Evolutionary conservation across 2,329 filamentous ascomycete genomes (phyloP).

Genomic region (Alternaria longipes): DNA sequence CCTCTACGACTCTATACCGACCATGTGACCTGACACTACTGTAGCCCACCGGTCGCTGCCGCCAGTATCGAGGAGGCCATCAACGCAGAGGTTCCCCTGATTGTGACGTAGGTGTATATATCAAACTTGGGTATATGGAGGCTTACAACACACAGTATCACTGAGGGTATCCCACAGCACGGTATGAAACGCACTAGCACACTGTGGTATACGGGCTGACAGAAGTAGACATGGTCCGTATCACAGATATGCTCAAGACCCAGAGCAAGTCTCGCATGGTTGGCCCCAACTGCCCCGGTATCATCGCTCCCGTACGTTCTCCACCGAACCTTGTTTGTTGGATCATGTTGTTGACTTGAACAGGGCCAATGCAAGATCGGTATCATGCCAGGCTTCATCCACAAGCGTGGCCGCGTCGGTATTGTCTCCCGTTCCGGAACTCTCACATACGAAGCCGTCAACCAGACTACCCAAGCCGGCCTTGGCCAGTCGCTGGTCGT

Average conservation of each 20-base stretch:
- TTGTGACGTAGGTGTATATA: constrained; percentile 73
- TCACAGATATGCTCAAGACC: constrained; percentile 96
- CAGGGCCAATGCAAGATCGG: constrained; percentile 98
- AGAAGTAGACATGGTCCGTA: constrained; percentile 90
- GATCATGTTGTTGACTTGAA: constrained; percentile 23
- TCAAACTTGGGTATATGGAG: constrained; percentile 18
- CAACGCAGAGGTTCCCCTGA: constrained; percentile 88
- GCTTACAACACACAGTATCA: constrained; percentile 68
- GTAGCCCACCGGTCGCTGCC: constrained; percentile 87
- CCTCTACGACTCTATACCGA: constrained; percentile 3
- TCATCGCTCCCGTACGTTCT: constrained; percentile 76
- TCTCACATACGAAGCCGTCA: constrained; percentile 98
- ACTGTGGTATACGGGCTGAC: constrained; percentile 25
- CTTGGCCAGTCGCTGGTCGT: constrained; percentile 98
- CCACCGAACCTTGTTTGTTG: constrained; percentile 1
- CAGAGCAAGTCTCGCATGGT: constrained; percentile 97
- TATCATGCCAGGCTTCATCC: constrained; percentile 99
- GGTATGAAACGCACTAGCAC: constrained; percentile 64
- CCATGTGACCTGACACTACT: constrained; percentile 38
- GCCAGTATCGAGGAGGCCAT: constrained; percentile 97
- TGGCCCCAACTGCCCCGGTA: constrained; percentile 97
- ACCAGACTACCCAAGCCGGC: constrained; percentile 97
- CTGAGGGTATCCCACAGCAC: constrained; percentile 96
- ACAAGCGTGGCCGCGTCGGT: constrained; percentile 98
- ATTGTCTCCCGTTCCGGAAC: constrained; percentile 99